A percentile compares a stretch with the other conserved stretches of the same genome.
These are phyloP conservation scores for Russula sp. DNA, from an alignment of 768 basidiomycete genomes.

Conservation along the genomic window DNA sequence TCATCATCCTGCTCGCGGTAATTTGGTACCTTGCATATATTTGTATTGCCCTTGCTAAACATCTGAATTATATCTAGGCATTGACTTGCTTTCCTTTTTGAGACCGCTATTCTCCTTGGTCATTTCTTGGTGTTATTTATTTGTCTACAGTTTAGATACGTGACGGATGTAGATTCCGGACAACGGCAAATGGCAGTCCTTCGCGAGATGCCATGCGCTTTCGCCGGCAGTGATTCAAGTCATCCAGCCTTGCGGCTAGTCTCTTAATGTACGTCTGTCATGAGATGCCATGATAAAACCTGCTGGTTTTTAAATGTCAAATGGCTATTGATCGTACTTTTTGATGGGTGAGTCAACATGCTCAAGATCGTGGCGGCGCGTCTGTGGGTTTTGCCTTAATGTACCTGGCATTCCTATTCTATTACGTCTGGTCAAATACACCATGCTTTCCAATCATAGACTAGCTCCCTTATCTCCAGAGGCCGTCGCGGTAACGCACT, in stretches of 20 bases:
- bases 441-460: not conserved
- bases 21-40: not conserved
- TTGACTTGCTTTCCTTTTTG: not conserved
- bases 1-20: not conserved
- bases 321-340: not conserved
- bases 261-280: not conserved
- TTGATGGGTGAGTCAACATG: not conserved
- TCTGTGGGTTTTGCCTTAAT: not conserved
- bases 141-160: not conserved
- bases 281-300: not conserved
- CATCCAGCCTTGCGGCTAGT: not conserved
- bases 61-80: constrained; percentile 17
- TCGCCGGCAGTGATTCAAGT: not conserved
- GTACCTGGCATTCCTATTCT: not conserved
- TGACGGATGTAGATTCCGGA: not conserved
- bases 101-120: not conserved
- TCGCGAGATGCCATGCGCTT: no score
- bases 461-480: no score
- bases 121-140: not conserved
- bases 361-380: not conserved
- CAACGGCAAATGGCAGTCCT: not conserved
- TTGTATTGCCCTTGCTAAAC: not conserved
- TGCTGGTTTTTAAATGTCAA: not conserved
- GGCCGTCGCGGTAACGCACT: not conserved
- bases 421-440: not conserved